Conservation (phyloP, 2,329 filamentous ascomycete genomes). For the Colletotrichum kahawae region DNA sequence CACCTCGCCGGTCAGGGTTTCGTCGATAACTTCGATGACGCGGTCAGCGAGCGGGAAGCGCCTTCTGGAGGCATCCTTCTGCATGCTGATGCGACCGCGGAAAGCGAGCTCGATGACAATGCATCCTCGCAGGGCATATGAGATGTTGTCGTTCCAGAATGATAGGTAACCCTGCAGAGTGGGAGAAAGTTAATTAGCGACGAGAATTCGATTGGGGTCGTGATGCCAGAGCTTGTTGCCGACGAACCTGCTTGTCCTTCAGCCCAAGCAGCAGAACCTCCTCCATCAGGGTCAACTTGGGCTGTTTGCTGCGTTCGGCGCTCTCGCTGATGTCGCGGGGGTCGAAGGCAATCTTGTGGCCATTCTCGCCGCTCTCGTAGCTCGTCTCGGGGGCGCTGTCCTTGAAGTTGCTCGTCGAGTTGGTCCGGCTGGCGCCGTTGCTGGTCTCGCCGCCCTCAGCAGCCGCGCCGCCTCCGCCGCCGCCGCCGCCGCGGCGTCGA, state of each 20-base stretch:
- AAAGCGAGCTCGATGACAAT: constrained; percentile 98
- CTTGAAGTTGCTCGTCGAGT: constrained; percentile 57
- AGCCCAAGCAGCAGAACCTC: constrained; percentile 93
- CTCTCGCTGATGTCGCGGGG: constrained; percentile 97
- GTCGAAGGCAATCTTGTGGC: constrained; percentile 98
- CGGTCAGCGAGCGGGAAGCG: constrained; percentile 92
- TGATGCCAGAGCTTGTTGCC: not conserved
- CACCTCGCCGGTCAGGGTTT: constrained; percentile 95
- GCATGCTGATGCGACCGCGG: constrained; percentile 95
- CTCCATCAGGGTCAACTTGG: constrained; percentile 98
- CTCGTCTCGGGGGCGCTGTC: constrained; percentile 74
- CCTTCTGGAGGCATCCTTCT: constrained; percentile 91
- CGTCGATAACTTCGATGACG: constrained; percentile 95
- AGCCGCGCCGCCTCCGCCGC: constrained; percentile 66
- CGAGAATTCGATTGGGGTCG: not conserved
- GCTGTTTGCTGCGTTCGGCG: constrained; percentile 95
- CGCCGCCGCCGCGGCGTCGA: constrained; percentile 64
- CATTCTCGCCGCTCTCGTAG: constrained; percentile 91
- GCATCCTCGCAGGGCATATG: constrained; percentile 94
- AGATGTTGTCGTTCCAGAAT: constrained; percentile 99
- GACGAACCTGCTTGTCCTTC: constrained; percentile 96
- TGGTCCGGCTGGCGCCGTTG: constrained; percentile 61
- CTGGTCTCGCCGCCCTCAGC: constrained; percentile 63
- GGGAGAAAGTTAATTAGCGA: not conserved
- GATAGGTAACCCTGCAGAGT: constrained; percentile 84